Evolutionary conservation across 2,329 filamentous ascomycete genomes (phyloP).

Genomic region (Ophiobolus disseminans): DNA sequence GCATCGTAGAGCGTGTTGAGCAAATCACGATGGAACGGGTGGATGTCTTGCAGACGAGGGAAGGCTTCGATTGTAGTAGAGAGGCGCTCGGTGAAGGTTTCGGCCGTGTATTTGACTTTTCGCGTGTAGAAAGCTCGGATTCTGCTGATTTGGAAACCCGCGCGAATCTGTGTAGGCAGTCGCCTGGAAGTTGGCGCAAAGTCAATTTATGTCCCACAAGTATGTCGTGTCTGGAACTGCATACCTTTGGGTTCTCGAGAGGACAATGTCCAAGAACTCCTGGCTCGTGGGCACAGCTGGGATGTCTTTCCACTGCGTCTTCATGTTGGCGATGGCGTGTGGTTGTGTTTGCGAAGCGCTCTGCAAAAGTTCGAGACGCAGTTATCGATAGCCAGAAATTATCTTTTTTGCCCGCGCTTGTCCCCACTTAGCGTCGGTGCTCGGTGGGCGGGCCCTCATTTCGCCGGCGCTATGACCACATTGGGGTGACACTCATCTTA

Average conservation of each 20-base stretch:
- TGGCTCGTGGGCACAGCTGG: slow-evolving; percentile 88
- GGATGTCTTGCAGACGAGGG: slow-evolving; percentile 89
- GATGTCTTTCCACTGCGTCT: slow-evolving; percentile 66
- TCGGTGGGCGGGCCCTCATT: slow-evolving; percentile 13
- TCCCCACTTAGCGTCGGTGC: slow-evolving; percentile 15
- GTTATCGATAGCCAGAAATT: slow-evolving; percentile 26
- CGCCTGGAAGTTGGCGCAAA: slow-evolving; percentile 68
- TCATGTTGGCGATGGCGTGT: slow-evolving; percentile 39
- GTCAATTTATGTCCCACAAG: too few species aligned
- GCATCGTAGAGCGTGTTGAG: slow-evolving; percentile 88
- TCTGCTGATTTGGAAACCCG: slow-evolving; percentile 94
- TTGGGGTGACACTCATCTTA: neutral
- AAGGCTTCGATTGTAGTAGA: slow-evolving; percentile 86
- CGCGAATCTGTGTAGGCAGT: slow-evolving; percentile 91
- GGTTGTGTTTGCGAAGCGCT: slow-evolving; percentile 19
- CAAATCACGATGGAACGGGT: slow-evolving; percentile 87
- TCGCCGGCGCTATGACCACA: slow-evolving; percentile 3
- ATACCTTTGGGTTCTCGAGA: slow-evolving; percentile 70
- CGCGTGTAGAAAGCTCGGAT: slow-evolving; percentile 96
- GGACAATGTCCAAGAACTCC: slow-evolving; percentile 97
- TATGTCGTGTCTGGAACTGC: neutral
- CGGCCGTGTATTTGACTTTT: slow-evolving; percentile 93
- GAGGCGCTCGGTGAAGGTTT: slow-evolving; percentile 96
- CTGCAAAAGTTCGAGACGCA: slow-evolving; percentile 22
- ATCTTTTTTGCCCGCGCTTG: slow-evolving; percentile 17